Base-by-base conservation (phyloP, 2,329 filamentous ascomycete genomes). In the Annulohypoxylon truncatum region DNA sequence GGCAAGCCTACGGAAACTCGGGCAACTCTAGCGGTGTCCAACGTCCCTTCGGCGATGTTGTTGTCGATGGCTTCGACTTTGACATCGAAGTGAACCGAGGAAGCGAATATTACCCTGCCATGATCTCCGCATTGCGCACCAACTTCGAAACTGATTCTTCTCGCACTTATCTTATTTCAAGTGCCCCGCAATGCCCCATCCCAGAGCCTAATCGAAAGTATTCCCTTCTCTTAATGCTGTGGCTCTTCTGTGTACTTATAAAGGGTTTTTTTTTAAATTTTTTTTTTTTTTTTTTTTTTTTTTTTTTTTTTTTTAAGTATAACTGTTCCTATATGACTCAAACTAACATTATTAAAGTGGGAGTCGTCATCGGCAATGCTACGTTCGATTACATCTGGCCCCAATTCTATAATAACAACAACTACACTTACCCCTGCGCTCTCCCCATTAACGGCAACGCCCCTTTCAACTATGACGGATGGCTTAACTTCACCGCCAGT, bases 341-440 rank as follows among this genome's bases (percentile, higher is more conserved):
- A 31, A 31, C 29, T 31, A 31, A 31, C 13, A 10, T 15, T 12
- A n/a, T 13, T 35, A 18, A 20, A 7, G 79, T 83, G 75, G 77
- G 77, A 20, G 69, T 69, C 10, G 75, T 80, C 18, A 77, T 83
- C 50, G 73, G 72, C 26, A 75, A 77, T 24, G n/a, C 78, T 71
- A 63, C 72, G 38, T 83, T 82, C 62, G 81, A 83, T 66, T 76
- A 77, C 50, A 71, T 84, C 6, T 83, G 78, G 68, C 74, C 83
- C 15, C 82, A 84, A 70, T 83, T 83, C 73, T 84, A 84, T 76
- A 84, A 84, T 74, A 84, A 84, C 71, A 73, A 73, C 60, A 73
- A 73, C 53, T 72, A 72, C 67, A 73, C 72, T 0, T 61, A 63
- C 26, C 74, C 76, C 0, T 73, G 69, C 26, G 83, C 81, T 67